A percentile compares a stretch with the other conserved stretches of the same genome.
These are phyloP conservation scores for Phialophora macrospora DNA, from an alignment of 2,329 filamentous ascomycete genomes.

Conservation along the genomic window DNA sequence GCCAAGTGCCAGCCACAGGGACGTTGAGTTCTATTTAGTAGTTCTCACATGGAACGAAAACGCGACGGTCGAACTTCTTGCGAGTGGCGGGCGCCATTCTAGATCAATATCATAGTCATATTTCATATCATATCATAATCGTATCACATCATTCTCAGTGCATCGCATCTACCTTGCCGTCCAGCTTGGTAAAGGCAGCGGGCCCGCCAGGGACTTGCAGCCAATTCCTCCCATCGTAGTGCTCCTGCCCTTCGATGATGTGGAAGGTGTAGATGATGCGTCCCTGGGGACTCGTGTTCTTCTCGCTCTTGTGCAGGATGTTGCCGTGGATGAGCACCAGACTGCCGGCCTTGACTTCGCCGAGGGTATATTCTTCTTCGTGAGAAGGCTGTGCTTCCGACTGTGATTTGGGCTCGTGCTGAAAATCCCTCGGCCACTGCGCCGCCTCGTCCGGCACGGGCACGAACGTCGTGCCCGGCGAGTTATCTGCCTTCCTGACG, in stretches of 20 bases:
- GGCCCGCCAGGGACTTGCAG: constrained; percentile 80
- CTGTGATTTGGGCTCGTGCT: constrained; percentile 40
- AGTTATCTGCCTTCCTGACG: constrained; percentile 63
- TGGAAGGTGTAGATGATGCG: constrained; percentile 98
- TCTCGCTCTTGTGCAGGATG: constrained; percentile 93
- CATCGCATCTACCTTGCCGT: constrained; percentile 28
- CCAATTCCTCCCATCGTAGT: constrained; percentile 92
- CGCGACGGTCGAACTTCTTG: neutral
- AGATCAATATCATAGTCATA: too few relatives aligned
- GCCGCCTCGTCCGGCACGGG: constrained; percentile 64
- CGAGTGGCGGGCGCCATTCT: too few relatives aligned
- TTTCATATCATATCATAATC: neutral
- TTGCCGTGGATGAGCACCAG: constrained; percentile 96
- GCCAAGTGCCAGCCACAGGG: neutral
- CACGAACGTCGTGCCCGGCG: constrained; percentile 68
- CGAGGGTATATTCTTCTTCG: constrained; percentile 71
- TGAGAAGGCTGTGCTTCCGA: constrained; percentile 5
- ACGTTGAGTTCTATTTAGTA: neutral
- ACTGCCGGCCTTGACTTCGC: constrained; percentile 88
- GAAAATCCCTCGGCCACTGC: constrained; percentile 64
- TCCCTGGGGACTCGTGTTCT: constrained; percentile 82
- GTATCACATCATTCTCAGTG: neutral
- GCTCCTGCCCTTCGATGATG: constrained; percentile 79
- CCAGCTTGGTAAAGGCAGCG: constrained; percentile 74
- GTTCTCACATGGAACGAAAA: neutral